phyloP scores from a whole-genome alignment of 768 basidiomycete species.

The Tulasnella sp. region DNA sequence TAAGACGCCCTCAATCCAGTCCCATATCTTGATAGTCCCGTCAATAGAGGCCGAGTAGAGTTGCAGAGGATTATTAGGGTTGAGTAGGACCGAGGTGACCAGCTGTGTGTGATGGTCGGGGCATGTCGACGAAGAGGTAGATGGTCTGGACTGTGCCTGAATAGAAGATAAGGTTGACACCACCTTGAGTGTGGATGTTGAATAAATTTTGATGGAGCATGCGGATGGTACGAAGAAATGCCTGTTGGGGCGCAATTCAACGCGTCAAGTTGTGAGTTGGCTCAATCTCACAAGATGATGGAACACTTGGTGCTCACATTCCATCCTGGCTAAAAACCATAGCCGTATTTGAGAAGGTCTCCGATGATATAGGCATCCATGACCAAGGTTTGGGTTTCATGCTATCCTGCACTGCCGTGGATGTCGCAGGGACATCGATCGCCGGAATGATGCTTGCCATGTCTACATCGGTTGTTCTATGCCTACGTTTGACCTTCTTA shows the following conservation, averaged over 20 bases:
- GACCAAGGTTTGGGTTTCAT: slow-evolving; percentile 14
- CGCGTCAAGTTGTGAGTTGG: background rate
- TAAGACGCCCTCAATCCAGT: slow-evolving; percentile 75
- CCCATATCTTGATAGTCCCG: slow-evolving; percentile 85
- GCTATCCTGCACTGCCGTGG: too few species aligned
- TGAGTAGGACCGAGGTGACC: slow-evolving; percentile 66
- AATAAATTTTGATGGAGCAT: slow-evolving; percentile 75
- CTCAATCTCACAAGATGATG: slow-evolving; percentile 19
- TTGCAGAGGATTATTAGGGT: slow-evolving; percentile 82
- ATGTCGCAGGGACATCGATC: too few species aligned
- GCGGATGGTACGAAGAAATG: slow-evolving; percentile 85
- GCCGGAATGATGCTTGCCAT: too few species aligned
- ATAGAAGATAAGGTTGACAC: slow-evolving; percentile 69
- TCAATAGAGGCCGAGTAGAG: slow-evolving; percentile 76
- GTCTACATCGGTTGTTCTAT: too few species aligned
- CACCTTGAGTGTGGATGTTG: slow-evolving; percentile 63
- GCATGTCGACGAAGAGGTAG: slow-evolving; percentile 24
- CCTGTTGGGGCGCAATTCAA: slow-evolving; percentile 34
- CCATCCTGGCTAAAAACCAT: slow-evolving; percentile 81
- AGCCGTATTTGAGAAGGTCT: slow-evolving; percentile 36
- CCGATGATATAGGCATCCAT: slow-evolving; percentile 36
- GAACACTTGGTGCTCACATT: slow-evolving; percentile 39
- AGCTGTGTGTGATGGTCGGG: slow-evolving; percentile 35
- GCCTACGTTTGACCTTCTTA: too few species aligned
- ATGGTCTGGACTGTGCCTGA: slow-evolving; percentile 22